Percentiles rank a stretch among this genome's conserved stretches.
phyloP scores from a whole-genome alignment of 2,329 filamentous ascomycete genomes.

The Pseudogymnoascus sp. region DNA sequence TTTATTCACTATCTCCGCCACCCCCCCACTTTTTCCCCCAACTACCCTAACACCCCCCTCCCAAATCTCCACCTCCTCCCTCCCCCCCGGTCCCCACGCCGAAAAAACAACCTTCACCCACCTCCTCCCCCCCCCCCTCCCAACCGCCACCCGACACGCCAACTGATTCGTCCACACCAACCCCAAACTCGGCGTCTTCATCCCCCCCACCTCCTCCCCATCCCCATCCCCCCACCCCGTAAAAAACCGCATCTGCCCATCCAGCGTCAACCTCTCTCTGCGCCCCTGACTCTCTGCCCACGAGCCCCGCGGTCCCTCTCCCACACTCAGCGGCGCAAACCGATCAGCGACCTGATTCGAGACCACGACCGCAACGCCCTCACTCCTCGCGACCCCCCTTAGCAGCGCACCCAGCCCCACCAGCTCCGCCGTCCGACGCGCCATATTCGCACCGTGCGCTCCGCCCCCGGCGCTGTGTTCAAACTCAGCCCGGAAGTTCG shows the following conservation, averaged over 20 bases:
- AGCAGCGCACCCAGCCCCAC: constrained; percentile 67
- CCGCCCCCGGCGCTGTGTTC: constrained; percentile 45
- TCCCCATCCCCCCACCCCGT: constrained; percentile 82
- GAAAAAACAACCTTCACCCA: constrained; percentile 91
- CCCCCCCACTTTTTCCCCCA: constrained; percentile 13
- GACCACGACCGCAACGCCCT: constrained; percentile 77
- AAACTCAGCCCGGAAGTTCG: constrained; percentile 91
- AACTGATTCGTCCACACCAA: constrained; percentile 89
- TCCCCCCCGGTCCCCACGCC: constrained; percentile 52
- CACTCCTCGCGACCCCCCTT: constrained; percentile 62
- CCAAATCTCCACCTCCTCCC: constrained; percentile 67
- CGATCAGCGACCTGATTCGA: constrained; percentile 94
- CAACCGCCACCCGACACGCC: constrained; percentile 68
- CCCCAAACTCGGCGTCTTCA: constrained; percentile 81
- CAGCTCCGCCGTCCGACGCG: constrained; percentile 67
- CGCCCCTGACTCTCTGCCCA: constrained; percentile 28
- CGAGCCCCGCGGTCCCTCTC: constrained; percentile 24
- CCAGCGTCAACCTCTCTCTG: constrained; percentile 49
- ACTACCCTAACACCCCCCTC: constrained; percentile 48
- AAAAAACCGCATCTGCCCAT: constrained; percentile 91
- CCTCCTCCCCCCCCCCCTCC: constrained; percentile 58
- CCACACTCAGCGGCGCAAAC: constrained; percentile 38
- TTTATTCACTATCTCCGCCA: not conserved
- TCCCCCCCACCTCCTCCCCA: constrained; percentile 31
- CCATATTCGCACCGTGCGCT: constrained; percentile 48